Evolutionary conservation across 2,329 filamentous ascomycete genomes (phyloP).

Genomic region (Clarireedia paspali): DNA sequence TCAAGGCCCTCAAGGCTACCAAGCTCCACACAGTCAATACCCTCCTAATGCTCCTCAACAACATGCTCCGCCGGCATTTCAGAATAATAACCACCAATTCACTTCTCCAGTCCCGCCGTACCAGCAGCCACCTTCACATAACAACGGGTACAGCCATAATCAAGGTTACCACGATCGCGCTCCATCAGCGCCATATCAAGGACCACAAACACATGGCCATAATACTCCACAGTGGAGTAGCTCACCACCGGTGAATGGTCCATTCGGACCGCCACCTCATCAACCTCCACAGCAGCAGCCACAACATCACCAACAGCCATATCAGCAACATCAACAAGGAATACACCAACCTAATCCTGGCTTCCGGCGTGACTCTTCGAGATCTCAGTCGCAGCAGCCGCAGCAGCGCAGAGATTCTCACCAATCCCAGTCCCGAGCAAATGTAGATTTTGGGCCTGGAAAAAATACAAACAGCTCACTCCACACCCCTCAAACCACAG

Average conservation of each 20-base stretch:
- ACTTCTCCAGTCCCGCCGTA: slow-evolving; percentile 7
- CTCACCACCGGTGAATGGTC: neutral
- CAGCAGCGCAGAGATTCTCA: slow-evolving; percentile 2
- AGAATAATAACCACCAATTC: slow-evolving; percentile 10
- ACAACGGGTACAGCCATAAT: slow-evolving; percentile 6
- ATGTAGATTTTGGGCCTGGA: neutral
- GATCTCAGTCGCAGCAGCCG: slow-evolving; percentile 5
- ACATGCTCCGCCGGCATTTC: slow-evolving; percentile 13
- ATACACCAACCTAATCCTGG: neutral
- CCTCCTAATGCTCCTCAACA: slow-evolving; percentile 15
- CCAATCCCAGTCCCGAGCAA: slow-evolving; percentile 10
- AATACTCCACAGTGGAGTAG: slow-evolving; percentile 4
- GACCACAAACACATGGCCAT: neutral
- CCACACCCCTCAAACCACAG: neutral
- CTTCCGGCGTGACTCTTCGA: neutral
- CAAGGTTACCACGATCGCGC: slow-evolving; percentile 1
- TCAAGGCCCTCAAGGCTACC: slow-evolving; percentile 16
- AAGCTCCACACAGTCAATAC: slow-evolving; percentile 16
- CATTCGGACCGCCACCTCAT: slow-evolving; percentile 8
- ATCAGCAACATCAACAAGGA: slow-evolving; percentile 7
- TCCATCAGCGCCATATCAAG: slow-evolving; percentile 2
- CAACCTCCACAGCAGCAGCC: no score
- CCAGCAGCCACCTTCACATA: slow-evolving; percentile 12
- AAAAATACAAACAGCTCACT: neutral
- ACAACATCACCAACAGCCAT: no score